Evolutionary conservation across 306 rosid species (phyloP), one percentile per base, ranked within the genome.

Genomic region (Lagenaria siceraria): DNA sequence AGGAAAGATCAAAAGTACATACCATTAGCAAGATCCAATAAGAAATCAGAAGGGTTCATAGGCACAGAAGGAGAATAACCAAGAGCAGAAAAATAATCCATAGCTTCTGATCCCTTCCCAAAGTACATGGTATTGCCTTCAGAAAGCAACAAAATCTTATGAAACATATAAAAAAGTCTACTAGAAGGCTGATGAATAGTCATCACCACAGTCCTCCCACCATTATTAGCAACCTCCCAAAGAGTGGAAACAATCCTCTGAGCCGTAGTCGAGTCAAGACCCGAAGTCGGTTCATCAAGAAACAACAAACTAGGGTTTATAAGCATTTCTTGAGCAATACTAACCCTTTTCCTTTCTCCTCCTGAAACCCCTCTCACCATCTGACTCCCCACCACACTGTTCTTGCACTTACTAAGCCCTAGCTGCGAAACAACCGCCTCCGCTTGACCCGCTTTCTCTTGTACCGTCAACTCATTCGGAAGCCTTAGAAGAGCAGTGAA

Each of bases 121-220:
- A 87, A 93, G 68, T 86, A 93, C 77, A 93, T 15, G 11, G 87
- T 40, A 33, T 80, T 84, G 0, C 96, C 98, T 79, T 92, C 94
- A 0, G 91, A 87, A 2, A 92, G 79, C 76, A 92, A 21, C 43
- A 87, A 53, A n/a, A 92, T 87, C 85, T 92, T 92, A 76, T 86
- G 88, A 68, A 92, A 90, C 91, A 87, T 70, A 48, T 92, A 87
- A 25, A 85, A 92, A 13, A 92, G 52, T 61, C 90, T 80, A 36
- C 94, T 89, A 2, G 98, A 92, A 77, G 98, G 98, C 74, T 92
- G 98, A 73, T 92, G 98, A 25, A 92, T 92, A 0, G 96, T 90
- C 96, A 87, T 90, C 27, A 86, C 88, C 46, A 92, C 22, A 3
- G 98, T 90, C 62, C 90, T 87, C 6, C 89, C 93, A 1, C 91